Evolutionary conservation across 1,139 yeast species (phyloP).

Genomic region (Lodderomyces beijingensis): DNA sequence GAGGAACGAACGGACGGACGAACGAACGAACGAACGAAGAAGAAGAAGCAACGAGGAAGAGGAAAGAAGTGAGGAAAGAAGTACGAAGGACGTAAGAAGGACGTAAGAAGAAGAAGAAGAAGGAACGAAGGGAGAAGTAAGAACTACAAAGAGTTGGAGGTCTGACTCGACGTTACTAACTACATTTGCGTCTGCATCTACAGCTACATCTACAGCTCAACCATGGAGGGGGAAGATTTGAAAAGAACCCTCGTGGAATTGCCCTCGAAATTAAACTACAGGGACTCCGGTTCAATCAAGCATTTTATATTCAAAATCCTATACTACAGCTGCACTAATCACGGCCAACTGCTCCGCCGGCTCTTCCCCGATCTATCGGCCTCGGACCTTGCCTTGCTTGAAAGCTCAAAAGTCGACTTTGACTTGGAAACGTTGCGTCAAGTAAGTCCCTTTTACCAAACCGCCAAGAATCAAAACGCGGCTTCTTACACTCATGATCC

Average conservation of each 20-base stretch:
- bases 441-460: conserved; percentile 14
- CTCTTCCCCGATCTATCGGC: conserved; percentile 23
- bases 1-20: no score
- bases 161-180: no score
- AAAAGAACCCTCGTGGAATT: conserved; percentile 26
- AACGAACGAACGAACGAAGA: no score
- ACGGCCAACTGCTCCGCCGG: conserved; percentile 23
- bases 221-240: conserved; percentile 18
- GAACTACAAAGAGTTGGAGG: no score
- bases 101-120: no score
- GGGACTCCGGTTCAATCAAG: conserved; percentile 13
- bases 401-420: conserved; percentile 5
- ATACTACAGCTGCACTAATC: conserved; percentile 29
- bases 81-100: no score
- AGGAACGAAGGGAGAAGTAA: no score
- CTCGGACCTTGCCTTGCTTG: background rate
- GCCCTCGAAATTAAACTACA: conserved; percentile 20
- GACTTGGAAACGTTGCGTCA: conserved; percentile 15
- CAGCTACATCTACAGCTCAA: no score
- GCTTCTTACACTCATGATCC: conserved; percentile 22
- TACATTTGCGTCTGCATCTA: no score
- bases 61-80: no score
- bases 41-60: no score
- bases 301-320: conserved; percentile 23
- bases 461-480: conserved; percentile 3